Evolutionary conservation across 371 early-diverging fungal species (phyloP).

Genomic region (Choanephora cucurbitarum): DNA sequence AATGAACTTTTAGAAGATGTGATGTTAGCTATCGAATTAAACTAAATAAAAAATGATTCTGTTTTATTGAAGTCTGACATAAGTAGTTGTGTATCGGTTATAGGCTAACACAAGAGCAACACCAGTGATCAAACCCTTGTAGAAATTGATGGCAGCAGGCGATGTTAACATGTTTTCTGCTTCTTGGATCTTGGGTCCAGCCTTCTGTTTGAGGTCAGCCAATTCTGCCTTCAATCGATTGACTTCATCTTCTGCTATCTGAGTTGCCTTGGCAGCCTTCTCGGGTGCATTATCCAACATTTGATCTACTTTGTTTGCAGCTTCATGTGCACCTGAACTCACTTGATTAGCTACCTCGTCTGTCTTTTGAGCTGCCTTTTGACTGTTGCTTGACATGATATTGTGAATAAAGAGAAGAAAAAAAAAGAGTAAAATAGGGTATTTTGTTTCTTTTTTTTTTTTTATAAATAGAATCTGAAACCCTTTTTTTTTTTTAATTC

Average conservation of each 20-base stretch:
- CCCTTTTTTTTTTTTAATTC: too few species aligned
- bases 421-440: background rate
- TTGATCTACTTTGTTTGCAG: slow-evolving; percentile 6
- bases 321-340: slow-evolving; percentile 1
- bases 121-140: slow-evolving; percentile 36
- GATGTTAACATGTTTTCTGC: slow-evolving; percentile 42
- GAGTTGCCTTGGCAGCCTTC: slow-evolving; percentile 28
- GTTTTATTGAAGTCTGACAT: background rate
- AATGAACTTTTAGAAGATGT: background rate
- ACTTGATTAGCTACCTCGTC: slow-evolving; percentile 10
- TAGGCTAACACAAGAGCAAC: slow-evolving; percentile 22
- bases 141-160: slow-evolving; percentile 39
- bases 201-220: slow-evolving; percentile 32
- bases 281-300: slow-evolving; percentile 8
- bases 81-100: slow-evolving; percentile 10
- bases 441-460: too few species aligned
- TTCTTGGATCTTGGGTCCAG: slow-evolving; percentile 42
- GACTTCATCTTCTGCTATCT: slow-evolving; percentile 38
- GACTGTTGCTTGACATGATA: background rate
- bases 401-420: background rate
- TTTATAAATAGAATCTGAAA: too few species aligned
- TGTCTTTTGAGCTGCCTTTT: slow-evolving; percentile 16
- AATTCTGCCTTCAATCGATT: slow-evolving; percentile 40
- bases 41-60: background rate
- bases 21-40: background rate